Percentiles rank a stretch among this genome's conserved stretches.
Conservation (phyloP, 2,329 filamentous ascomycete genomes). For the Aspergillus neoniger region DNA sequence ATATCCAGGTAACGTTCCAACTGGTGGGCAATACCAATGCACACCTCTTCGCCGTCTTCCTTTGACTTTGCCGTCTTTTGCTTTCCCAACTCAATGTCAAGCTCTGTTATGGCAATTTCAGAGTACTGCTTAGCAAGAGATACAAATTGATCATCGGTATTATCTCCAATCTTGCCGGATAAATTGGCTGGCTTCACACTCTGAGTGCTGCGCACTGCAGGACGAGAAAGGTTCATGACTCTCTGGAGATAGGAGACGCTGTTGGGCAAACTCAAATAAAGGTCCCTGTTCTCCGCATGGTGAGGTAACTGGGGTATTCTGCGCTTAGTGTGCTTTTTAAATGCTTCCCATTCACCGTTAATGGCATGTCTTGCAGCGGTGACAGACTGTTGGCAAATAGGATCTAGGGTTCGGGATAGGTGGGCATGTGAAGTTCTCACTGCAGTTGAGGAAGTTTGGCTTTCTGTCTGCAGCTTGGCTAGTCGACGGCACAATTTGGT, state of each 20-base stretch:
- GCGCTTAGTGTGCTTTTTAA: constrained; percentile 43
- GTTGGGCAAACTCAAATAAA: constrained; percentile 44
- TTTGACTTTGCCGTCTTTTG: background rate
- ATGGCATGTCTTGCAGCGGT: constrained; percentile 34
- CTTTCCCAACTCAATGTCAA: background rate
- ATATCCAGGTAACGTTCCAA: constrained; percentile 41
- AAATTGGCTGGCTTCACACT: too few relatives aligned
- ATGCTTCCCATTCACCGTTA: constrained; percentile 41
- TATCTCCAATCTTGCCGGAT: too few relatives aligned
- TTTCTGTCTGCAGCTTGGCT: constrained; percentile 57
- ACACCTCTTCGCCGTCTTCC: constrained; percentile 21
- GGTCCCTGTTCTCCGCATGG: constrained; percentile 35
- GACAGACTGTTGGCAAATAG: constrained; percentile 34
- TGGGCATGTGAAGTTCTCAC: constrained; percentile 23
- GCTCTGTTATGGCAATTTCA: too few relatives aligned
- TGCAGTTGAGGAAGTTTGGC: constrained; percentile 16
- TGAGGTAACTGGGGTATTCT: constrained; percentile 46
- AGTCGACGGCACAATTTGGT: constrained; percentile 60
- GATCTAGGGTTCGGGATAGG: constrained; percentile 32
- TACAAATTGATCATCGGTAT: too few relatives aligned
- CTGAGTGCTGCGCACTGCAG: too few relatives aligned
- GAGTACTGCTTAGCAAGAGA: too few relatives aligned
- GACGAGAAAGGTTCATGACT: too few relatives aligned
- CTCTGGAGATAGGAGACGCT: constrained; percentile 43
- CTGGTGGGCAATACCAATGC: constrained; percentile 31